Evolutionary conservation across 768 basidiomycete genomes (phyloP), one percentile per base, ranked within the genome.

Genomic region (Amanita subjunquillea): DNA sequence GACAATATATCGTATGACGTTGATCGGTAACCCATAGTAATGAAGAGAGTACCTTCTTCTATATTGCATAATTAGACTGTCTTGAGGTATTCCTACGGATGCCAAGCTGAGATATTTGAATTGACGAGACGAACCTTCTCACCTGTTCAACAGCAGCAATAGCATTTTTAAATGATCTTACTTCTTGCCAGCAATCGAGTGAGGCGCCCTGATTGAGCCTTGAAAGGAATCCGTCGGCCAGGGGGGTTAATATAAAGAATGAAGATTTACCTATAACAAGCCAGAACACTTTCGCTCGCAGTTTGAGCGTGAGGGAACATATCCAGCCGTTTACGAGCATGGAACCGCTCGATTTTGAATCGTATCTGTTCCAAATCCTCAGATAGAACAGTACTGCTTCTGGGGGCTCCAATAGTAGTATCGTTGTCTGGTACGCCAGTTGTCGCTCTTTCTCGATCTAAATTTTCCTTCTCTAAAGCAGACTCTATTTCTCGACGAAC

Each of bases 391-490:
- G 78, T 72, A 54, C 82, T 85, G 58, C 76, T 82, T 62, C 74
- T 80, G 41, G 82, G 61, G 27, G 71, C 72, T 17, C 73, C 75
- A 29, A 68, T 59, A 7, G 62, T 55, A 29, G 56, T 69, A 34
- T 66, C 72, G 43, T 63, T 67, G 8, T 57, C 63, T 20, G 63
- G 63, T 10, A 67, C 68, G 34, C 75, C 78, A 13, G 74, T 73
- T 72, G 77, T 73, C 25, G 67, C 65, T 58, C 72, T 75, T 67
- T 92, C 90, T 53, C 77, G 75, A 65, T 91, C 87, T 48, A 93
- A 65, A 67, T 93, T 94, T 71, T 93, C 91, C 70, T 83, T 85
- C 72, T 93, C 87, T 45, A 94, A 72, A 1, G 87, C 88, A 30
- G 64, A 70, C 60, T 88, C 85, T 32, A 94, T 91, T 68, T 90